Evolutionary conservation across 2,329 filamentous ascomycete species (phyloP), one percentile per base, ranked within the genome.

Genomic region (Arachnomyces sp.): DNA sequence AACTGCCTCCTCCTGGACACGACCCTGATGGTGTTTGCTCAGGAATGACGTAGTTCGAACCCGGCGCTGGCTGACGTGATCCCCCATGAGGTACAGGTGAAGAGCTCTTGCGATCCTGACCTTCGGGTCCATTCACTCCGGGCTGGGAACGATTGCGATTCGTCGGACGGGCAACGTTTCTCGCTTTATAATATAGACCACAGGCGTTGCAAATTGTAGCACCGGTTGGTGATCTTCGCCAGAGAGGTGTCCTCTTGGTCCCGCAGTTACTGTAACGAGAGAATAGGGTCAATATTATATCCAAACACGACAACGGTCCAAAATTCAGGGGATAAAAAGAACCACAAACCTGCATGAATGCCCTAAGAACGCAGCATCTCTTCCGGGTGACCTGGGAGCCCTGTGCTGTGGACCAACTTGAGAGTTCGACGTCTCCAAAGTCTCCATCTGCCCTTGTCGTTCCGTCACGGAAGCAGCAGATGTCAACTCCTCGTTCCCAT

Each of bases 141-240:
- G 65, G 60, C 18, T 78, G 74, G 8, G 84, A 79, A 45, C 88
- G 83, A 66, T 94, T 95, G 43, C 95, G 69, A 53, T 88, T 95
- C 5, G 87, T 92, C 11, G 92, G 92, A 37, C 92, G 80, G 52
- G 86, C 80, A 46, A 90, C 84, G 59, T 96, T 96, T 50, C 92
- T 80, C 7, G 90, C 89, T 63, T 96, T 96, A 47, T 86, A 73
- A 62, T 98, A 98, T 12, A 98, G 74, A 31, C 92, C 92, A 57
- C 92, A 98, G 4, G 92, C 92, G 65, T 98, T 98, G 68, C 92
- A 98, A 44, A 98, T 96, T 18, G 88, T 95, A 40, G 87, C 84
- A 21, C 92, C 92, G 54, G 89, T 82, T 0, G 90, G 90, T 12
- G 90, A 95, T 56, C 92, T 79, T 59, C 92, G 80, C 92, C 92